These are phyloP conservation scores for Leishmania arabica DNA, from an alignment of 208 protist species.

Conservation along the genomic window DNA sequence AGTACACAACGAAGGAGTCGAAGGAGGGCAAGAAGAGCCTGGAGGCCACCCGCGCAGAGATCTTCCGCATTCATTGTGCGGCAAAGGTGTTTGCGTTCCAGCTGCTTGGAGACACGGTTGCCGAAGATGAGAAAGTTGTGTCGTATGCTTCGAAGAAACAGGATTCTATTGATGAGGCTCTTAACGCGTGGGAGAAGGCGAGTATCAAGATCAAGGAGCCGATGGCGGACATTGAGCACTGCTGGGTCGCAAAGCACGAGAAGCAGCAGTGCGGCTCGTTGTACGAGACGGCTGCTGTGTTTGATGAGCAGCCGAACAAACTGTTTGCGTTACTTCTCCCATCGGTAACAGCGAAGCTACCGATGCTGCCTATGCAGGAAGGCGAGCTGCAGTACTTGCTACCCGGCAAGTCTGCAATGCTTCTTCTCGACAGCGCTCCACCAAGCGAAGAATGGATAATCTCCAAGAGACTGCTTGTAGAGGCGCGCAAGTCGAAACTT, in stretches of 20 bases:
- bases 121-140: constrained; percentile 47
- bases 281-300: constrained; percentile 40
- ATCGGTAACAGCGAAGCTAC: constrained; percentile 41
- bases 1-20: constrained; percentile 71
- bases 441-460: constrained; percentile 42
- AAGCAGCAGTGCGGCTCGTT: constrained; percentile 45
- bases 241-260: constrained; percentile 54
- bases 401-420: constrained; percentile 36
- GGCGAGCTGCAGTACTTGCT: constrained; percentile 68
- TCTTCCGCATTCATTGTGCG: constrained; percentile 61
- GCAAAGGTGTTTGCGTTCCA: constrained; percentile 75
- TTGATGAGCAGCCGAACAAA: constrained; percentile 36
- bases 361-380: constrained; percentile 45
- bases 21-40: constrained; percentile 67
- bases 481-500: constrained; percentile 33
- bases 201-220: constrained; percentile 56
- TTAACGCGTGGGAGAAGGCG: constrained; percentile 64
- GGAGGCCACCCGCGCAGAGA: constrained; percentile 65
- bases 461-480: constrained; percentile 38
- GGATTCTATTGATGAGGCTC: constrained; percentile 59
- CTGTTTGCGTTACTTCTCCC: constrained; percentile 39
- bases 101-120: constrained; percentile 45
- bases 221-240: constrained; percentile 61
- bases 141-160: constrained; percentile 48
- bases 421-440: constrained; percentile 48